These are phyloP conservation scores for Lonicera japonica DNA, from an alignment of 129 eudicot genomes.

Conservation along the genomic window DNA sequence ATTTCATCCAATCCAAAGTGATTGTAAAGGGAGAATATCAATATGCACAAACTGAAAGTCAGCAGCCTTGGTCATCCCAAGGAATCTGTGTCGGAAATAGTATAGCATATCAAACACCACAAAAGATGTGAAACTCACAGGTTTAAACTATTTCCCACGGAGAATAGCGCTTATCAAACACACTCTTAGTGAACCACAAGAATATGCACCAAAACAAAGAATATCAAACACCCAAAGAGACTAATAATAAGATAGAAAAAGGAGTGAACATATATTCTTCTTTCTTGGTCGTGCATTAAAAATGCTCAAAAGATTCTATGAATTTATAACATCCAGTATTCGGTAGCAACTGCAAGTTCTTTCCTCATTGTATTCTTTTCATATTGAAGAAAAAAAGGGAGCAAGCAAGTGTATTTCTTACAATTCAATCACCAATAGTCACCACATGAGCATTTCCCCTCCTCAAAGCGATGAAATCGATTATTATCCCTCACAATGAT, in stretches of 20 bases:
- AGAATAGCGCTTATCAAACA: neutral
- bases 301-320: neutral
- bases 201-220: neutral
- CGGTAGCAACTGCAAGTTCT: neutral
- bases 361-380: neutral
- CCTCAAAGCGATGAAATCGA: slow-evolving; percentile 72
- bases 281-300: too few relatives aligned
- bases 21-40: too few relatives aligned
- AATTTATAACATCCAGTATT: too few relatives aligned
- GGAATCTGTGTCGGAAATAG: too few relatives aligned
- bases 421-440: slow-evolving; percentile 68
- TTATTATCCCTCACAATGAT: slow-evolving; percentile 81
- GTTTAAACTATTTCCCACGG: too few relatives aligned
- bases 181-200: neutral
- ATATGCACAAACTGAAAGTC: too few relatives aligned
- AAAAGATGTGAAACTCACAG: too few relatives aligned
- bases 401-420: neutral
- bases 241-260: neutral
- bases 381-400: neutral
- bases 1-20: too few relatives aligned
- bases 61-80: too few relatives aligned
- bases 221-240: neutral
- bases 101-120: too few relatives aligned
- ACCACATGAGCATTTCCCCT: slow-evolving; percentile 79
- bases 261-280: neutral